These are phyloP conservation scores for Apiotrichum sp. DNA, from an alignment of 1,284 basidiomycete species.

Conservation along the genomic window DNA sequence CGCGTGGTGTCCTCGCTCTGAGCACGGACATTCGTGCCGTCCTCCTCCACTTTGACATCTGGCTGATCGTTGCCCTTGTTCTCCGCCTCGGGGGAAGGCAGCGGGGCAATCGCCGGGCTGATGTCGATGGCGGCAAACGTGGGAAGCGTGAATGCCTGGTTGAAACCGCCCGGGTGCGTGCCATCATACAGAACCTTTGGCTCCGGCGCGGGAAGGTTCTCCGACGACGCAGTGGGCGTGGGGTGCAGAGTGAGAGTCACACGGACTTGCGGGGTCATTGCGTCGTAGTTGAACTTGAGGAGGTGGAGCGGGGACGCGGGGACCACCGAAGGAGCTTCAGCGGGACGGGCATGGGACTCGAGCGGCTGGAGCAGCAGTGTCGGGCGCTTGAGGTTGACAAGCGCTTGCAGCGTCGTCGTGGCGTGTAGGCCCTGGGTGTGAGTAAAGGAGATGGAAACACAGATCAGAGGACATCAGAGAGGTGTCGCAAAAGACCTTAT, in stretches of 20 bases:
- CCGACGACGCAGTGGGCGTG: constrained; percentile 51
- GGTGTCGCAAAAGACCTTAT: no score
- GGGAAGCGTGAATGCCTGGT: constrained; percentile 62
- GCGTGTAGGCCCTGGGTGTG: constrained; percentile 60
- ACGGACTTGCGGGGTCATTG: constrained; percentile 71
- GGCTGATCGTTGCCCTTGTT: constrained; percentile 6
- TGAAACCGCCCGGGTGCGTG: constrained; percentile 74
- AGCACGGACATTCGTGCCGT: constrained; percentile 2
- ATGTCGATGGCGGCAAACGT: constrained; percentile 53
- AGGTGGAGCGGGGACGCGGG: constrained; percentile 53
- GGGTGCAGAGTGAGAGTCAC: constrained; percentile 68
- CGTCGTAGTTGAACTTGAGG: constrained; percentile 82
- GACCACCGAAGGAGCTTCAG: constrained; percentile 8
- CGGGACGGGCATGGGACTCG: constrained; percentile 40
- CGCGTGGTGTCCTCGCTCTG: constrained; percentile 25
- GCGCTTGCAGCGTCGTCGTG: constrained; percentile 81
- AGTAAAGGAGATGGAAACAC: not conserved
- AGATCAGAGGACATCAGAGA: no score
- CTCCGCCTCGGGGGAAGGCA: constrained; percentile 15
- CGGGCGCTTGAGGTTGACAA: constrained; percentile 84
- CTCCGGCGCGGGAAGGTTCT: constrained; percentile 28
- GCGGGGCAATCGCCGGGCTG: constrained; percentile 30
- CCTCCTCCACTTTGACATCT: constrained; percentile 9
- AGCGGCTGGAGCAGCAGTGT: constrained; percentile 66
- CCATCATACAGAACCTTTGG: constrained; percentile 62